Evolutionary conservation across 306 rosid species (phyloP).

Genomic region (Pterocarpus macrocarpus): DNA sequence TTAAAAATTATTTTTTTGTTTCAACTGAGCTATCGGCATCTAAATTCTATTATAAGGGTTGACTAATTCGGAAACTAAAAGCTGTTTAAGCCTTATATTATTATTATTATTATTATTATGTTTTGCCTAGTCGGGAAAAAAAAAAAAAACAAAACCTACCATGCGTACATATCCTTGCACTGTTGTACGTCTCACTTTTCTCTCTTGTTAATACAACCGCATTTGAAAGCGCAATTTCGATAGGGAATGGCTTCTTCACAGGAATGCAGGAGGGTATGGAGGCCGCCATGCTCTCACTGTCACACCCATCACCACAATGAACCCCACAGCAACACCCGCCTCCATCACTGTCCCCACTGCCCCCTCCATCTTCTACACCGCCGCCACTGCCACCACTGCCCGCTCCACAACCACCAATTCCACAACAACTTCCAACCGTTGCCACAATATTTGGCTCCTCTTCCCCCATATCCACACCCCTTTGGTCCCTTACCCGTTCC

Average conservation of each 20-base stretch:
- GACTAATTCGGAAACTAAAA: no score
- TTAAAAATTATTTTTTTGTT: no score
- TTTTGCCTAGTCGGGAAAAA: no score
- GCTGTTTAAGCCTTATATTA: no score
- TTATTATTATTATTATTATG: no score
- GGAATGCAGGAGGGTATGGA: background rate
- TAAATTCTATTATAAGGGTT: no score
- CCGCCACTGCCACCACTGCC: constrained; percentile 41
- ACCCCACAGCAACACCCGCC: background rate
- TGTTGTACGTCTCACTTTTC: background rate
- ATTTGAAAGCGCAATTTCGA: background rate
- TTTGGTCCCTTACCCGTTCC: background rate
- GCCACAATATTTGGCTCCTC: background rate
- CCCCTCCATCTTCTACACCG: constrained; percentile 34
- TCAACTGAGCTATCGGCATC: no score
- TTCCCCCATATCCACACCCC: constrained; percentile 27
- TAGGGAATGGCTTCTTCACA: constrained; percentile 27
- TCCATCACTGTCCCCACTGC: constrained; percentile 45
- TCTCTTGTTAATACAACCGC: no score
- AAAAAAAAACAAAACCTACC: no score
- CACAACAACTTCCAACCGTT: background rate
- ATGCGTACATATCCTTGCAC: no score
- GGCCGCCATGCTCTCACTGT: constrained; percentile 14
- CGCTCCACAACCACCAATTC: constrained; percentile 42
- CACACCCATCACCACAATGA: background rate